phyloP scores from a whole-genome alignment of 768 basidiomycete genomes.

The Rhizopogon salebrosus region DNA sequence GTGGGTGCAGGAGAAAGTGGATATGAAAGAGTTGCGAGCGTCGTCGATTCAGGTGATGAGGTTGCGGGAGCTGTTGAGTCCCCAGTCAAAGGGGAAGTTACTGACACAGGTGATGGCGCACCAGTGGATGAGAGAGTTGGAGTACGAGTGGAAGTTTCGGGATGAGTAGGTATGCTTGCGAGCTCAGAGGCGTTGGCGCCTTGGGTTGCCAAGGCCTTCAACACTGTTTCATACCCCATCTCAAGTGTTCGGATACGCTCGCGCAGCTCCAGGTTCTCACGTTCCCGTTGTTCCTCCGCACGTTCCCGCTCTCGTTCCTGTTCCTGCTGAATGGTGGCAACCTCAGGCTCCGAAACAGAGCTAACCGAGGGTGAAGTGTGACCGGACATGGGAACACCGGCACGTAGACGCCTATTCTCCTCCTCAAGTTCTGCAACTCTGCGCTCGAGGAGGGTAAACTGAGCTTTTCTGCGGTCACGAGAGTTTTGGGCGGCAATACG shows the following conservation, averaged over 20 bases:
- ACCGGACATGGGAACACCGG: conserved; percentile 35
- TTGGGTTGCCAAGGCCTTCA: conserved; percentile 69
- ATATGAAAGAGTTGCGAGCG: conserved; percentile 28
- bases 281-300: conserved; percentile 42
- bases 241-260: conserved; percentile 77
- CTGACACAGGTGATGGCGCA: conserved; percentile 15
- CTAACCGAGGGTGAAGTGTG: conserved; percentile 14
- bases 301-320: conserved; percentile 28
- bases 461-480: conserved; percentile 84
- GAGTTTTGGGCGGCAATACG: conserved; percentile 92
- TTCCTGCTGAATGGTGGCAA: conserved; percentile 19
- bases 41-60: conserved; percentile 18
- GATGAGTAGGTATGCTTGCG: conserved; percentile 10
- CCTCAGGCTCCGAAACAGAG: conserved; percentile 13
- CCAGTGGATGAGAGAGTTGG: conserved; percentile 15
- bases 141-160: conserved; percentile 7
- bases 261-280: conserved; percentile 69
- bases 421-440: conserved; percentile 72
- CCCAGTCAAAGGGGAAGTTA: conserved; percentile 20
- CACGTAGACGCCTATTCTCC: conserved; percentile 74
- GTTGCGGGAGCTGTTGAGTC: conserved; percentile 19
- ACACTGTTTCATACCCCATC: conserved; percentile 75
- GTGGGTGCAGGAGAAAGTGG: conserved; percentile 39
- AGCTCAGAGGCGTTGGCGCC: conserved; percentile 26
- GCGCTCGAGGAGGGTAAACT: conserved; percentile 64